phyloP scores from a whole-genome alignment of 345 rosid species.

The Linum usitatissimum region DNA sequence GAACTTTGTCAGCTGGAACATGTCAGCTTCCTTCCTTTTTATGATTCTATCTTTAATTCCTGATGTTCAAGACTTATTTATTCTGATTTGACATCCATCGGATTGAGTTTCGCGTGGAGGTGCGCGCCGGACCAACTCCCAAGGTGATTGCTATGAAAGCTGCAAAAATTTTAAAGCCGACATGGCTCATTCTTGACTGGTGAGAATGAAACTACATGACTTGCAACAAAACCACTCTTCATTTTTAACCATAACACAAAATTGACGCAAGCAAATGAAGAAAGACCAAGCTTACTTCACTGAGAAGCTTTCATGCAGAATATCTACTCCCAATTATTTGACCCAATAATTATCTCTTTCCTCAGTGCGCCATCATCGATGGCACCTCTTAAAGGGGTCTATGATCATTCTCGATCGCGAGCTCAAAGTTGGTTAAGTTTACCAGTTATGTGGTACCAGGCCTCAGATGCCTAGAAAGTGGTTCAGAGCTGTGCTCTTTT shows the following conservation, averaged over 20 bases:
- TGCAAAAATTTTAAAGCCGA: conserved; percentile 32
- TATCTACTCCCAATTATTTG: no score
- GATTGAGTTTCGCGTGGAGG: conserved; percentile 33
- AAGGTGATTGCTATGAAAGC: conserved; percentile 27
- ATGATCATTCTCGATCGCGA: no score
- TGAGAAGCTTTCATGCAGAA: conserved; percentile 42
- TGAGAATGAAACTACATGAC: conserved; percentile 2
- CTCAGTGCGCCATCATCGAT: no score
- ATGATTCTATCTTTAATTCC: background rate
- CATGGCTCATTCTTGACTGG: conserved; percentile 55
- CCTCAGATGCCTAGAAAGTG: no score
- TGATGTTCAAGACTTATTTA: background rate
- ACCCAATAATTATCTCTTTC: no score
- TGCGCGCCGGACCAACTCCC: conserved; percentile 25
- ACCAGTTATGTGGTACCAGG: no score
- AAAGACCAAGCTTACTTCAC: conserved; percentile 32
- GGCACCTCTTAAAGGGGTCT: no score
- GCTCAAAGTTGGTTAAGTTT: no score
- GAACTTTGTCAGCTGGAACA: conserved; percentile 24
- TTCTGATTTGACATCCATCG: conserved; percentile 15
- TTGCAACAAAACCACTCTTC: background rate
- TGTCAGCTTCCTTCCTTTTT: conserved; percentile 19
- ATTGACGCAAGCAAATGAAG: conserved; percentile 40
- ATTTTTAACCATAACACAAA: background rate
- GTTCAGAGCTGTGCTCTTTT: no score